Evolutionary conservation across 768 basidiomycete genomes (phyloP).

Genomic region (Lactarius indigo): DNA sequence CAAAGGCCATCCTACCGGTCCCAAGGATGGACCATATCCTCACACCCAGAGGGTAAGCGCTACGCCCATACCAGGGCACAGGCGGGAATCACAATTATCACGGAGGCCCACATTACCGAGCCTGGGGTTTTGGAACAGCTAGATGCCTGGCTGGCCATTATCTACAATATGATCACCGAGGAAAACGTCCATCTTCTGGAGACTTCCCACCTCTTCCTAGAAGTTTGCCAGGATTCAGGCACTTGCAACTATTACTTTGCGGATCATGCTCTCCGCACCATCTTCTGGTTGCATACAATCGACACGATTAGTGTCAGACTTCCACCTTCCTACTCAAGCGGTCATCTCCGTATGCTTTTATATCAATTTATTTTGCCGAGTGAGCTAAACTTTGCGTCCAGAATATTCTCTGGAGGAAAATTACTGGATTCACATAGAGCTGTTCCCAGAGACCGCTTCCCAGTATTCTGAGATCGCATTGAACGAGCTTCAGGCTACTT

Average conservation of each 20-base stretch:
- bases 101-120: neutral
- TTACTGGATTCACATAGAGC: neutral
- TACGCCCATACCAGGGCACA: neutral
- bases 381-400: neutral
- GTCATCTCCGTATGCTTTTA: constrained; percentile 8
- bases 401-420: constrained; percentile 2
- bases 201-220: constrained; percentile 13
- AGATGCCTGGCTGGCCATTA: neutral
- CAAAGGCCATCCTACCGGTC: constrained; percentile 9
- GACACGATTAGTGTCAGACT: neutral
- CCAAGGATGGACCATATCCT: neutral
- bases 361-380: neutral
- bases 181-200: neutral
- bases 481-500: neutral
- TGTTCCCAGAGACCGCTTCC: neutral
- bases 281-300: constrained; percentile 6
- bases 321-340: neutral
- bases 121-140: neutral
- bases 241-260: constrained; percentile 16
- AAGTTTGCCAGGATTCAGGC: neutral
- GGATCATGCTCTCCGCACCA: constrained; percentile 5
- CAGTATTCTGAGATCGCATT: neutral
- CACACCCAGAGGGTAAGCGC: constrained; percentile 17
- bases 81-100: constrained; percentile 3
- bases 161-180: neutral